These are phyloP conservation scores for Ehretia macrophylla DNA, from an alignment of 257 asterid genomes.

Conservation along the genomic window DNA sequence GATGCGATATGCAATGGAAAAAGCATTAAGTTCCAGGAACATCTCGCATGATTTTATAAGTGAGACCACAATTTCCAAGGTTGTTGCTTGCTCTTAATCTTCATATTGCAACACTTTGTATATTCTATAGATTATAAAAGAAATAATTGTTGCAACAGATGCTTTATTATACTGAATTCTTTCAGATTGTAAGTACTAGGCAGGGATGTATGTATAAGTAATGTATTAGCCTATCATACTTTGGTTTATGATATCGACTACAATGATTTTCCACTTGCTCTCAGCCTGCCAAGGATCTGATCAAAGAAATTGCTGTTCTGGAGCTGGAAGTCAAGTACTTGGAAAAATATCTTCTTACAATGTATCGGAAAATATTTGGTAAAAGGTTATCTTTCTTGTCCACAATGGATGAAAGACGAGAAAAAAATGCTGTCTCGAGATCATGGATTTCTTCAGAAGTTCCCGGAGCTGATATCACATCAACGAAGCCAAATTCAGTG, in stretches of 20 bases:
- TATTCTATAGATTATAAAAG: no score
- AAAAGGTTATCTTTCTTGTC: slow-evolving; percentile 33
- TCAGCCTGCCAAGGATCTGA: slow-evolving; percentile 76
- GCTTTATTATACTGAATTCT: neutral
- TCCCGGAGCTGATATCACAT: slow-evolving; percentile 18
- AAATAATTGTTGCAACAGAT: neutral
- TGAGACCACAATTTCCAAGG: neutral
- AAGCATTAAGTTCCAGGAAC: neutral
- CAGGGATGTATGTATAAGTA: no score
- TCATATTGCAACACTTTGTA: neutral
- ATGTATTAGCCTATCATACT: no score
- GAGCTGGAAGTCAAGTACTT: slow-evolving; percentile 64
- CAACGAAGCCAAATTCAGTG: slow-evolving; percentile 22
- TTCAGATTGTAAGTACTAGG: no score
- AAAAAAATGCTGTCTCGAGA: slow-evolving; percentile 15
- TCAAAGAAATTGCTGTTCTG: slow-evolving; percentile 62
- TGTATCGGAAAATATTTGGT: slow-evolving; percentile 49
- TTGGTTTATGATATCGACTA: no score
- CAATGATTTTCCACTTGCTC: neutral
- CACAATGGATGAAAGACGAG: slow-evolving; percentile 18
- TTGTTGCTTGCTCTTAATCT: neutral
- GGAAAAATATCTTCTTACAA: slow-evolving; percentile 75
- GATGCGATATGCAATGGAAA: slow-evolving; percentile 2
- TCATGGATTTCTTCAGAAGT: slow-evolving; percentile 14
- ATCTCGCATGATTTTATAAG: neutral